Evolutionary conservation across 441 rosid species (phyloP), one percentile per base, ranked within the genome.

Genomic region (Pelargonium citronellum): DNA sequence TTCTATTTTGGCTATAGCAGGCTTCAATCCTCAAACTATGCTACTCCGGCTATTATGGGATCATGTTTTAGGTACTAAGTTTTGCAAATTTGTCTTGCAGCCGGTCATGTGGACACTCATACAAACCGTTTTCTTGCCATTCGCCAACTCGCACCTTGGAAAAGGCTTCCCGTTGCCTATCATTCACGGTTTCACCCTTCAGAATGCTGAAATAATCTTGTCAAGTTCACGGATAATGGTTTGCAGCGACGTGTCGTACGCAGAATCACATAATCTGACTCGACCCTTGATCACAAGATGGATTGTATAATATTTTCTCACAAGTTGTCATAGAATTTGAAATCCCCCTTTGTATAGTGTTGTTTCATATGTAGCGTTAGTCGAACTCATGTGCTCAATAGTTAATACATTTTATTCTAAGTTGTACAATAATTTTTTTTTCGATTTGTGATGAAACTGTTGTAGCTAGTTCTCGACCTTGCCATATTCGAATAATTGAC

Each of bases 151-250:
- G 11, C 89, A 72, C 30, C 84, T 89, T n/a, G 73, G 72, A 70
- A 83, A 71, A 74, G 93, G 98, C 58, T 86, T 86, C 71, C 83
- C 88, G 0, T 73, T 92, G 80, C 95, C 93, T 24, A 75, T 85
- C 55, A 79, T 88, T 30, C 75, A 67, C 17, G 86, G 91, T 49
- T 86, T 85, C 71, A 41, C 68, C 1, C 80, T 89, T 24, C 68
- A 69, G 71, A 77, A 87, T 67, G 76, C 90, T 64, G 89, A 89
- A 72, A 78, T 87, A 0, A 76, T 73, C 51, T 85, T 22, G 62
- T 68, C 55, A 4, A 62, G 81, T 71, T 84, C 85, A 2, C 73
- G 76, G 63, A 75, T 89, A 73, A 74, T 75, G 58, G 68, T 90
- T 22, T 71, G 88, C 80, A 83, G 85, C 47, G 84, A 92, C 16